Percentiles rank a stretch among this genome's conserved stretches.
These are phyloP conservation scores for Pleomassaria siparia DNA, from an alignment of 2,329 filamentous ascomycete genomes.

Conservation along the genomic window DNA sequence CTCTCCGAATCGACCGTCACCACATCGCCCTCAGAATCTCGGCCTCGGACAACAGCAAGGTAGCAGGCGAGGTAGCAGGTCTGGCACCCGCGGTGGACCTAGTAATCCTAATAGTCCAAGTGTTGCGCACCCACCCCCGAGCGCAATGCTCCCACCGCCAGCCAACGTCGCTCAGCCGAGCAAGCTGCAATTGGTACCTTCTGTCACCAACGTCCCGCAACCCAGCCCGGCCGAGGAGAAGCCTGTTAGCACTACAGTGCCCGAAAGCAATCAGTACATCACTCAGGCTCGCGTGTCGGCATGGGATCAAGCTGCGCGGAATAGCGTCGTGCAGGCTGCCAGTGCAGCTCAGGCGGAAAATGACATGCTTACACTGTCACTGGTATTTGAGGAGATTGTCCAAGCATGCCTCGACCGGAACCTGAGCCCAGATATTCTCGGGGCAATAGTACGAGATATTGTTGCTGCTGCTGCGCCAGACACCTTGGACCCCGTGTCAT, in stretches of 20 bases:
- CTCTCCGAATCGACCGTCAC: conserved; percentile 47
- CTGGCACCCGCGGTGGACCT: conserved; percentile 29
- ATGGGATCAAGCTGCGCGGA: conserved; percentile 70
- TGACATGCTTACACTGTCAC: conserved; percentile 68
- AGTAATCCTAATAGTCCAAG: conserved; percentile 35
- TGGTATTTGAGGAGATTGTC: conserved; percentile 82
- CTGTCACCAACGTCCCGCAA: conserved; percentile 1
- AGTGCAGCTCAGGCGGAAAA: conserved; percentile 65
- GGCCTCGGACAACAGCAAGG: conserved; percentile 51
- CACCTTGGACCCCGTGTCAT: conserved; percentile 51
- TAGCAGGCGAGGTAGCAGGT: conserved; percentile 29
- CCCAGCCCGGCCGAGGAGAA: conserved; percentile 15
- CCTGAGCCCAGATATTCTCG: conserved; percentile 68
- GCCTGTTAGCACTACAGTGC: conserved; percentile 17
- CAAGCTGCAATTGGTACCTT: conserved; percentile 2
- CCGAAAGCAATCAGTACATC: conserved; percentile 73
- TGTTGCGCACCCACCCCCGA: conserved; percentile 31
- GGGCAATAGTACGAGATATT: conserved; percentile 72
- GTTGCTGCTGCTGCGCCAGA: conserved; percentile 56
- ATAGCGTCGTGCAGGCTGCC: conserved; percentile 67
- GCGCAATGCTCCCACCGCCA: conserved; percentile 35
- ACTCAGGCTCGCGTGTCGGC: conserved; percentile 67
- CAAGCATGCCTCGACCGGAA: conserved; percentile 71
- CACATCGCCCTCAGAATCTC: conserved; percentile 53
- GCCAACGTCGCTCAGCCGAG: conserved; percentile 14